A percentile compares a stretch with the other conserved stretches of the same genome.
phyloP scores from a whole-genome alignment of 305 asterid genomes.

The Fraxinus baroniana region DNA sequence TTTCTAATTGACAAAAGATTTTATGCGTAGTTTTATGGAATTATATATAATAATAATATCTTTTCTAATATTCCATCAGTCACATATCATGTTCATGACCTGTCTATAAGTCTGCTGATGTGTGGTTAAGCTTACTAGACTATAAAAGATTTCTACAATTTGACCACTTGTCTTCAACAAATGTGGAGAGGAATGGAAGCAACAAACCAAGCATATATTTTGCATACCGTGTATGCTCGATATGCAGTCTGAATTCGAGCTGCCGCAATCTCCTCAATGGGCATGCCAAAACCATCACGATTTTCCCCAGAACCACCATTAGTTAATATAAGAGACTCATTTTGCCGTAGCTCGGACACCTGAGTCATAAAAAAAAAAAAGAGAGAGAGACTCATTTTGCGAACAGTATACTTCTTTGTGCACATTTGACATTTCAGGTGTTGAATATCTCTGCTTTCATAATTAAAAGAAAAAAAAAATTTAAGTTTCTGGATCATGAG shows the following conservation, averaged over 20 bases:
- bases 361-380: too few relatives aligned
- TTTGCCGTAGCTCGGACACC: slow-evolving; percentile 8
- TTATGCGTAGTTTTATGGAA: too few relatives aligned
- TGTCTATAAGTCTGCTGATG: background rate
- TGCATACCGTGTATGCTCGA: slow-evolving; percentile 66
- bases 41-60: background rate
- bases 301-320: slow-evolving; percentile 37
- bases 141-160: background rate
- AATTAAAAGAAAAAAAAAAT: background rate
- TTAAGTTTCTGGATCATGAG: background rate
- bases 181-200: background rate
- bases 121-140: background rate
- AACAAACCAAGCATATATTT: slow-evolving; percentile 2
- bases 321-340: slow-evolving; percentile 20
- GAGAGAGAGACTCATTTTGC: slow-evolving; percentile 25
- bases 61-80: background rate
- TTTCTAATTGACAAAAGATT: background rate
- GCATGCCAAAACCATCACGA: slow-evolving; percentile 29
- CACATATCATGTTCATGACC: background rate
- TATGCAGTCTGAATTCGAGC: slow-evolving; percentile 75
- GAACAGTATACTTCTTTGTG: slow-evolving; percentile 25
- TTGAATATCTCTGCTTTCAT: slow-evolving; percentile 31
- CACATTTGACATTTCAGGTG: slow-evolving; percentile 40
- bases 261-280: slow-evolving; percentile 69
- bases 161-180: background rate